A percentile compares a stretch with the other conserved stretches of the same genome.
Conservation (phyloP, 2,329 filamentous ascomycete genomes). For the Cladosporium cucumerinum region DNA sequence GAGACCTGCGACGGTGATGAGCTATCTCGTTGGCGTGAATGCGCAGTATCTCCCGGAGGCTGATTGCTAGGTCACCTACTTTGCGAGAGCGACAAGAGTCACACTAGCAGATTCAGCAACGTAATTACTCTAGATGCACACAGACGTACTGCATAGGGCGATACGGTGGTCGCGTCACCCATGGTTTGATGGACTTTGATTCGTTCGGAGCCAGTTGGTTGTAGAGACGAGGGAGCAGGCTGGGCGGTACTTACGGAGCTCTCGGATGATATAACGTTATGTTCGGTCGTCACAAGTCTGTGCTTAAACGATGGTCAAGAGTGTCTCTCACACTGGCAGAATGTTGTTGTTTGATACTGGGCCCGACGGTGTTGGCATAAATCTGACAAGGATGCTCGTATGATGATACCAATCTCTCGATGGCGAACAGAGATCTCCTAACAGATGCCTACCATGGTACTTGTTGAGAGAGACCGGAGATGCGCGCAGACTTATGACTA, state of each 20-base stretch:
- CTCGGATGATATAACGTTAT: too few species aligned
- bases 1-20: conserved; percentile 13
- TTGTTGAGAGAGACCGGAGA: neutral
- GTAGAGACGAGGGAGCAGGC: neutral
- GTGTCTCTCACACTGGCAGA: neutral
- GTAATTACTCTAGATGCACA: neutral
- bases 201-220: neutral
- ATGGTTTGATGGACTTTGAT: neutral
- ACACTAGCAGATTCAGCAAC: conserved; percentile 16
- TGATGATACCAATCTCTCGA: too few species aligned
- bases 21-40: neutral
- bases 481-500: neutral
- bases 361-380: too few species aligned
- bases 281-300: neutral
- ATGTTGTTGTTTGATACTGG: neutral
- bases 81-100: conserved; percentile 23
- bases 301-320: neutral
- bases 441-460: too few species aligned
- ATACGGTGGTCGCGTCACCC: neutral
- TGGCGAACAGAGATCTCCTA: neutral
- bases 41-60: neutral
- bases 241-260: neutral
- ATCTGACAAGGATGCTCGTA: fast-evolving
- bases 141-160: neutral
- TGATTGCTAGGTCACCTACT: conserved; percentile 6